phyloP scores from a whole-genome alignment of 331 rosid genomes.

The Pyrus hybrid region DNA sequence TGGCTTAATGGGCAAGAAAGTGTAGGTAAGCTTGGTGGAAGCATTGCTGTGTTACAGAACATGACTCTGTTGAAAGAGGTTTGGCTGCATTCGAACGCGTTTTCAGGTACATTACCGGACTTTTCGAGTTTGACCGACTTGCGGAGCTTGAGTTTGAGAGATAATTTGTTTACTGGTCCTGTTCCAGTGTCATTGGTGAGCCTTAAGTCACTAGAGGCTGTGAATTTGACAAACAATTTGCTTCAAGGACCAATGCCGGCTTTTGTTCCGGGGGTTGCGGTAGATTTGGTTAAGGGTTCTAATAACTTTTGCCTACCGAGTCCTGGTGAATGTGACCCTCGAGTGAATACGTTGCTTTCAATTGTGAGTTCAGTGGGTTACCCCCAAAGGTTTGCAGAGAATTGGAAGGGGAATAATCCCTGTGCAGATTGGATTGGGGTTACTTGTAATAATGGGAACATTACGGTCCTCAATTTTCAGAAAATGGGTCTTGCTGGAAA shows the following conservation, averaged over 20 bases:
- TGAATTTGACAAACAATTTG: constrained; percentile 64
- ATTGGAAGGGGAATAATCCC: constrained; percentile 74
- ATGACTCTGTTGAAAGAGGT: constrained; percentile 55
- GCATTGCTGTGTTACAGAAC: constrained; percentile 39
- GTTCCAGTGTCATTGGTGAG: constrained; percentile 50
- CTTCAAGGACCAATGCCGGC: constrained; percentile 66
- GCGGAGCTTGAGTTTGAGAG: constrained; percentile 48
- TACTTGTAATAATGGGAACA: constrained; percentile 30
- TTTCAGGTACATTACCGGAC: constrained; percentile 75
- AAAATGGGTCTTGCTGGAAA: constrained; percentile 60
- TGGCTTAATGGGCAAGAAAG: constrained; percentile 69
- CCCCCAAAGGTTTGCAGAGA: constrained; percentile 51
- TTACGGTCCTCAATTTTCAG: constrained; percentile 51
- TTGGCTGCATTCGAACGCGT: constrained; percentile 59
- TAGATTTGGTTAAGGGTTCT: constrained; percentile 35
- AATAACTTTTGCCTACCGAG: constrained; percentile 47
- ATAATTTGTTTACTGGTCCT: constrained; percentile 67
- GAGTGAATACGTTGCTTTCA: constrained; percentile 39
- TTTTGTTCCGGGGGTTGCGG: constrained; percentile 29
- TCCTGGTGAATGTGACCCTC: constrained; percentile 39
- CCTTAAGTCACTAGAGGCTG: constrained; percentile 28
- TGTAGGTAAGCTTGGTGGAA: constrained; percentile 49
- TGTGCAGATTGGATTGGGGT: constrained; percentile 59
- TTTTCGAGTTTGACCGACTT: constrained; percentile 32
- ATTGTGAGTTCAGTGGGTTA: constrained; percentile 38